These are phyloP conservation scores for Botrytis sinoallii DNA, from an alignment of 2,329 filamentous ascomycete genomes.

Conservation along the genomic window DNA sequence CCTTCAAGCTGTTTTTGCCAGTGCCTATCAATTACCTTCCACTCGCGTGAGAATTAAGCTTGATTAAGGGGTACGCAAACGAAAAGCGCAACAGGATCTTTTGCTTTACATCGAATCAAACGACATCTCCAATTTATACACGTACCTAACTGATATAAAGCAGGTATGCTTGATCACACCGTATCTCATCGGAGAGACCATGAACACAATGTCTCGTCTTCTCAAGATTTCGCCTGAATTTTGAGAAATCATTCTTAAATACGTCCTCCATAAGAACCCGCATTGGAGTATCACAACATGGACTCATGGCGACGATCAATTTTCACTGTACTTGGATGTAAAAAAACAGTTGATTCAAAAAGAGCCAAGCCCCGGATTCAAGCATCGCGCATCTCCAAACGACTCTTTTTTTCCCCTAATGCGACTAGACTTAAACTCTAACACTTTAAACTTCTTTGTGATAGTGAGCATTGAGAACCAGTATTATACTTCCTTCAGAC, in stretches of 20 bases:
- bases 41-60: background rate
- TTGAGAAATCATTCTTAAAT: background rate
- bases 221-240: background rate
- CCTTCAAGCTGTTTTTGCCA: background rate
- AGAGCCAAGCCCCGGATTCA: background rate
- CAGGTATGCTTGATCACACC: background rate
- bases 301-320: background rate
- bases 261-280: background rate
- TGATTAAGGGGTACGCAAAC: background rate
- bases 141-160: background rate
- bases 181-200: background rate
- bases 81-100: background rate
- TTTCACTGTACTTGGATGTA: background rate
- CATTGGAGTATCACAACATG: background rate
- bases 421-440: background rate
- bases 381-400: no score
- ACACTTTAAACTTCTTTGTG: background rate
- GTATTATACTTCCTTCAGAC: background rate
- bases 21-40: background rate
- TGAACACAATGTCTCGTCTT: background rate
- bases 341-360: background rate
- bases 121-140: background rate
- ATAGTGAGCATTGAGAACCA: background rate
- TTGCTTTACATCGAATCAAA: background rate
- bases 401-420: background rate